Conservation (phyloP, 768 basidiomycete genomes). For the Suillus weaverae region DNA sequence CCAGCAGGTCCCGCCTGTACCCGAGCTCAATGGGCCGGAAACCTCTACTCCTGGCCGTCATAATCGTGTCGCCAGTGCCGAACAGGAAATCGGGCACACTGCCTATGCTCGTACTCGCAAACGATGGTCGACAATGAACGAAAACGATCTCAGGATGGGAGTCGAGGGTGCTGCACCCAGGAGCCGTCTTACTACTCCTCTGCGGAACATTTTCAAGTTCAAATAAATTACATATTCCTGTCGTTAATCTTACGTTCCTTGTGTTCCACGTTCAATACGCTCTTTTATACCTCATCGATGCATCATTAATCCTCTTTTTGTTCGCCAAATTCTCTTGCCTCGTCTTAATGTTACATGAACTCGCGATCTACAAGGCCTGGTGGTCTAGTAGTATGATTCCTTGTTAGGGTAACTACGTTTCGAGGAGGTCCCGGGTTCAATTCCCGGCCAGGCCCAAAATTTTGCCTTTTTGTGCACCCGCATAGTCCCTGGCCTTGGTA, state of each 20-base stretch:
- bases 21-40: slow-evolving; percentile 9
- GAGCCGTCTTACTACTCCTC: slow-evolving; percentile 26
- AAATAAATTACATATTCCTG: slow-evolving; percentile 16
- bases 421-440: slow-evolving; percentile 83
- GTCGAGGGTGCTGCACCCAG: slow-evolving; percentile 25
- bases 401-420: slow-evolving; percentile 37
- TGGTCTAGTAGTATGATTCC: slow-evolving; percentile 45
- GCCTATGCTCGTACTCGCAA: slow-evolving; percentile 15
- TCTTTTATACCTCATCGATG: not conserved
- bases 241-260: slow-evolving; percentile 4
- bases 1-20: not conserved
- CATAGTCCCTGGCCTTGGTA: not conserved
- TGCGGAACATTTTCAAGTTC: slow-evolving; percentile 34
- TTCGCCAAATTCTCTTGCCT: not conserved
- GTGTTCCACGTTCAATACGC: not conserved
- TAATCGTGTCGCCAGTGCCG: slow-evolving; percentile 12
- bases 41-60: slow-evolving; percentile 16
- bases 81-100: slow-evolving; percentile 18
- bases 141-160: slow-evolving; percentile 23
- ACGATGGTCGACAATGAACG: slow-evolving; percentile 13
- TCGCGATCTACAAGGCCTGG: slow-evolving; percentile 27
- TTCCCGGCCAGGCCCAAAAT: slow-evolving; percentile 66
- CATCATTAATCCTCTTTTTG: not conserved
- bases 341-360: not conserved
- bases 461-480: slow-evolving; percentile 6